A percentile compares a stretch with the other conserved stretches of the same genome.
Evolutionary conservation across 208 protist genomes (phyloP).

Genomic region (Trypanosoma platydactyli): DNA sequence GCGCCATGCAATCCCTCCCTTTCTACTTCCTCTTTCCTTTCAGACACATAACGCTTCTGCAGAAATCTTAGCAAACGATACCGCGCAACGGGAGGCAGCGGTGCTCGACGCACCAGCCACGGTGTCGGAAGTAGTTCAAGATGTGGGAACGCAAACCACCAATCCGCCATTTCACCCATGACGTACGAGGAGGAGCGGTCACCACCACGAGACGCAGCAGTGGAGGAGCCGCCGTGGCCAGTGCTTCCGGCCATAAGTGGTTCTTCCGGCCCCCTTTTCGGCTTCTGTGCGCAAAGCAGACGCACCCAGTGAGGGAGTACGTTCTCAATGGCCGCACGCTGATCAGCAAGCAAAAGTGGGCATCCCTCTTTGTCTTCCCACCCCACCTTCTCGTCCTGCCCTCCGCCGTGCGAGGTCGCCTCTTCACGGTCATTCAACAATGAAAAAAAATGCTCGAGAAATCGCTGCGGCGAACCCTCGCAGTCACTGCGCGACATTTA

Average conservation of each 20-base stretch:
- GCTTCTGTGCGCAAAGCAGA: conserved; percentile 12
- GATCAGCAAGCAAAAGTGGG: conserved; percentile 5
- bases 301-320: conserved; percentile 24
- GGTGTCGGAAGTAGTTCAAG: conserved; percentile 19
- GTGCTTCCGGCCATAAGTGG: not conserved
- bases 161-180: conserved; percentile 19
- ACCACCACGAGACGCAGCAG: not conserved
- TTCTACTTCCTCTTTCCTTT: not conserved
- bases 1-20: too few species aligned
- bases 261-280: not conserved
- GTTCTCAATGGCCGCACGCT: conserved; percentile 17
- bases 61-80: conserved; percentile 14
- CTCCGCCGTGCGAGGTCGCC: not conserved
- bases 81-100: not conserved
- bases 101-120: conserved; percentile 13
- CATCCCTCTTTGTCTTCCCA: not conserved
- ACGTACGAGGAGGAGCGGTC: conserved; percentile 22
- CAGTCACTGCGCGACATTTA: not conserved
- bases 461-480: conserved; percentile 12
- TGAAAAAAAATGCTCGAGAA: conserved; percentile 28
- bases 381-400: not conserved
- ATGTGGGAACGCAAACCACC: conserved; percentile 31
- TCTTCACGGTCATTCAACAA: conserved; percentile 10
- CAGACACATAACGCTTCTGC: conserved; percentile 15
- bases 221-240: not conserved